These are phyloP conservation scores for Colletotrichum incanum DNA, from an alignment of 2,329 filamentous ascomycete genomes.

Conservation along the genomic window DNA sequence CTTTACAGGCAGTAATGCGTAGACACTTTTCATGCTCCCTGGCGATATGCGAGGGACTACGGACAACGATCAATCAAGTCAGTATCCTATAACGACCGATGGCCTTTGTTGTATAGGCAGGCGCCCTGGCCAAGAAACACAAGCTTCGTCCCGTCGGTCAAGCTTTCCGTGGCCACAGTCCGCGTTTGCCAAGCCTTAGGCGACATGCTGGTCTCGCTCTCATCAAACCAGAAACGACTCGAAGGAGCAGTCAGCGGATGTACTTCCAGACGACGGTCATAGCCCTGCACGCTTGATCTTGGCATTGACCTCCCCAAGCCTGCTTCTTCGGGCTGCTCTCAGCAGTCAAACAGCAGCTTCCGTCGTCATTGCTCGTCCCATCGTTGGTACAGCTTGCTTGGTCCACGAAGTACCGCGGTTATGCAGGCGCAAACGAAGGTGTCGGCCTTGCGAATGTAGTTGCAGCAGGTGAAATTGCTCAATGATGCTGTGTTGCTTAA, in stretches of 20 bases:
- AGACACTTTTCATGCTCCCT: neutral
- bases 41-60: constrained; percentile 19
- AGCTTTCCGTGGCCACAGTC: constrained; percentile 40
- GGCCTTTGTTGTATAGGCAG: neutral
- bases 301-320: constrained; percentile 23
- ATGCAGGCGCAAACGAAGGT: constrained; percentile 27
- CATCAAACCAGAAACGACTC: constrained; percentile 24
- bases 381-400: constrained; percentile 4
- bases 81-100: constrained; percentile 19
- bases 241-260: constrained; percentile 16
- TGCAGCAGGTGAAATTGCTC: constrained; percentile 9
- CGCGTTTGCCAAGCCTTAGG: constrained; percentile 41
- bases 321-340: constrained; percentile 11
- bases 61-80: neutral
- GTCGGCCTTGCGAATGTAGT: neutral
- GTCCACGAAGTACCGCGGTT: constrained; percentile 11
- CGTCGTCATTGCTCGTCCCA: constrained; percentile 35
- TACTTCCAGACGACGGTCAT: constrained; percentile 31
- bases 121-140: constrained; percentile 28
- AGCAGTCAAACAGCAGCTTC: constrained; percentile 4
- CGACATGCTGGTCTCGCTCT: constrained; percentile 33
- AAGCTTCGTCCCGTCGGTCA: constrained; percentile 38
- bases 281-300: constrained; percentile 36
- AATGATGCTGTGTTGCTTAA: constrained; percentile 9
- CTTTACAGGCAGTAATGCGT: neutral